Conservation (phyloP, 345 rosid species). For the Syzygium grande region DNA sequence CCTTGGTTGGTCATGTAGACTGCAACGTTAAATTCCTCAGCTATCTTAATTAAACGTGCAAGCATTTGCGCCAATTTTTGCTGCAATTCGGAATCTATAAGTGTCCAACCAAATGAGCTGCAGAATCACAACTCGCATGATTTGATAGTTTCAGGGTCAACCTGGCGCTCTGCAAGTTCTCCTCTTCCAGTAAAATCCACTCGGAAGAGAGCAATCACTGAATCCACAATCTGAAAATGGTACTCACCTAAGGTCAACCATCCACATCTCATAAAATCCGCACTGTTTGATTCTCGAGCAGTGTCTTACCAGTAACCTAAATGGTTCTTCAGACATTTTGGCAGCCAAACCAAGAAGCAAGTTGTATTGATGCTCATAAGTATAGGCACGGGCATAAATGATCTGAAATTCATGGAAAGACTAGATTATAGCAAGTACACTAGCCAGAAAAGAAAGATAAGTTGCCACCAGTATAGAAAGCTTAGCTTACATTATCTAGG, state of each 20-base stretch:
- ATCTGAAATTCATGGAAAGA: constrained; percentile 32
- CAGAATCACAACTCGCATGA: not conserved
- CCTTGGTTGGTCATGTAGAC: constrained; percentile 43
- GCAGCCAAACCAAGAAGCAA: constrained; percentile 94
- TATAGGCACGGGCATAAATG: constrained; percentile 84
- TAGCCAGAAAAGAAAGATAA: not conserved
- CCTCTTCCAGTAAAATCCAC: constrained; percentile 97
- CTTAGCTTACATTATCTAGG: constrained; percentile 67
- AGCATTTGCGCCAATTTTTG: constrained; percentile 98
- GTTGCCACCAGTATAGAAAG: not conserved
- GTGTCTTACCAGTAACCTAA: constrained; percentile 53
- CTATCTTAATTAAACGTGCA: constrained; percentile 72
- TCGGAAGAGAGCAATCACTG: constrained; percentile 82
- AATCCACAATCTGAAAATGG: constrained; percentile 72
- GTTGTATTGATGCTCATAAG: constrained; percentile 84
- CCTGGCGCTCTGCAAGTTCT: constrained; percentile 94
- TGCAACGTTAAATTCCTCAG: constrained; percentile 93
- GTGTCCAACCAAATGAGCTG: not conserved
- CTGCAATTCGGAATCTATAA: constrained; percentile 23
- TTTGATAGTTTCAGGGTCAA: constrained; percentile 5
- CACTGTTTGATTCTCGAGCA: not conserved
- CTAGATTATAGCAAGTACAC: not conserved
- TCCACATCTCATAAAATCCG: not conserved
- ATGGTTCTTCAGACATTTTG: constrained; percentile 96
- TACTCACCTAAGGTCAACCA: constrained; percentile 3